Evolutionary conservation across 306 rosid species (phyloP).

Genomic region (Quercus rubra): DNA sequence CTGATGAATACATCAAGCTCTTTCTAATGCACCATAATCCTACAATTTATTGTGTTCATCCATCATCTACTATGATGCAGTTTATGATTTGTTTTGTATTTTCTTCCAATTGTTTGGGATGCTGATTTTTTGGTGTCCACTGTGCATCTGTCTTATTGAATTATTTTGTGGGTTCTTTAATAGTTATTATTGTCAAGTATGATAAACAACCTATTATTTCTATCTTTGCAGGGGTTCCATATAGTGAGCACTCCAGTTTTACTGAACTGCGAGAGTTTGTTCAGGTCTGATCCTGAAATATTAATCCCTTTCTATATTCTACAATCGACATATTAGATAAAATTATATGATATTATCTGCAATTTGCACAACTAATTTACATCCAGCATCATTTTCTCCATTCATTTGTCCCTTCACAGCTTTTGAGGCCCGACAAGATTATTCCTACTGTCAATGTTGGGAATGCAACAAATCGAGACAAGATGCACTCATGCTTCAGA

Average conservation of each 20-base stretch:
- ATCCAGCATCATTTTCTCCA: not conserved
- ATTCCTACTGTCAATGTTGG: slow-evolving; percentile 51
- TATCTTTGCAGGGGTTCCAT: slow-evolving; percentile 48
- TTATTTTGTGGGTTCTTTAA: slow-evolving; percentile 1
- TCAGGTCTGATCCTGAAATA: slow-evolving; percentile 32
- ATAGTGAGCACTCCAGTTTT: slow-evolving; percentile 65
- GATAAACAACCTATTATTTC: slow-evolving; percentile 17
- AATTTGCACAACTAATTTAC: not conserved
- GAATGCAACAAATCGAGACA: slow-evolving; percentile 44
- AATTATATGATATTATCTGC: not conserved
- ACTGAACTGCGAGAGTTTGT: slow-evolving; percentile 50
- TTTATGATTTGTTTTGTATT: not conserved
- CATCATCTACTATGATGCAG: not conserved
- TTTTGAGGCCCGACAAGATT: slow-evolving; percentile 51
- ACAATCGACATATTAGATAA: not conserved
- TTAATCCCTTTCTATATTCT: not conserved
- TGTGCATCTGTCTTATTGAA: not conserved
- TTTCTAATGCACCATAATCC: not conserved
- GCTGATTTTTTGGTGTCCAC: slow-evolving; percentile 12
- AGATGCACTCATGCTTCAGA: slow-evolving; percentile 53
- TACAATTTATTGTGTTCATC: not conserved
- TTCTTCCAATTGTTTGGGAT: slow-evolving; percentile 5
- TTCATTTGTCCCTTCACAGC: slow-evolving; percentile 23
- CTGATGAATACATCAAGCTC: not conserved
- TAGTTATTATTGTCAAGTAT: slow-evolving; percentile 3